These are phyloP conservation scores for Chaetomium olivaceum DNA, from an alignment of 2,329 filamentous ascomycete species.

Conservation along the genomic window DNA sequence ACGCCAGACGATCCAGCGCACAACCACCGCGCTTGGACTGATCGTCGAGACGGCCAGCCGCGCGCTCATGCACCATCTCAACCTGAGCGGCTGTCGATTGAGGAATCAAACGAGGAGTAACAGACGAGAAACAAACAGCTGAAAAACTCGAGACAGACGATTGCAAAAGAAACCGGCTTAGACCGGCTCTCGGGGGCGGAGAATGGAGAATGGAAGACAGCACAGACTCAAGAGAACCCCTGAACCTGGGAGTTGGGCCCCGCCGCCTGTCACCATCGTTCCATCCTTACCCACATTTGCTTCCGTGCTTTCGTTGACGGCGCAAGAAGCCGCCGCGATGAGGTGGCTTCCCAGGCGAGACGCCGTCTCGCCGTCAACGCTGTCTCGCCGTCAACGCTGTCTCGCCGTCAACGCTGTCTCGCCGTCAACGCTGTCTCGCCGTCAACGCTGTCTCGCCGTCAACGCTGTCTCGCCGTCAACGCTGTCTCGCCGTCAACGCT, in stretches of 20 bases:
- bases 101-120: background rate
- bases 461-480: too few relatives aligned
- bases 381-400: too few relatives aligned
- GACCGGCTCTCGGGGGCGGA: constrained; percentile 1
- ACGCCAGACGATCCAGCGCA: constrained; percentile 7
- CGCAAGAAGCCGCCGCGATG: background rate
- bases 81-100: constrained; percentile 10
- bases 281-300: background rate
- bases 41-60: constrained; percentile 26
- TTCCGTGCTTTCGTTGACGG: background rate
- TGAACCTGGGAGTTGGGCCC: background rate
- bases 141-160: background rate
- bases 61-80: constrained; percentile 22
- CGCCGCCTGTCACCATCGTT: background rate
- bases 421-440: too few relatives aligned
- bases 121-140: constrained; percentile 7
- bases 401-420: too few relatives aligned
- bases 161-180: background rate
- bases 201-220: background rate
- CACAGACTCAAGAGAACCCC: background rate
- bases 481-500: too few relatives aligned
- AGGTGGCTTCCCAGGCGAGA: constrained; percentile 1
- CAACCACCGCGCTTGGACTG: constrained; percentile 5
- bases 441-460: too few relatives aligned
- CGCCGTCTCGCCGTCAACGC: too few relatives aligned